Base-by-base conservation (phyloP, 805 yeast species). In the Wickerhamiella sergipiensis region DNA sequence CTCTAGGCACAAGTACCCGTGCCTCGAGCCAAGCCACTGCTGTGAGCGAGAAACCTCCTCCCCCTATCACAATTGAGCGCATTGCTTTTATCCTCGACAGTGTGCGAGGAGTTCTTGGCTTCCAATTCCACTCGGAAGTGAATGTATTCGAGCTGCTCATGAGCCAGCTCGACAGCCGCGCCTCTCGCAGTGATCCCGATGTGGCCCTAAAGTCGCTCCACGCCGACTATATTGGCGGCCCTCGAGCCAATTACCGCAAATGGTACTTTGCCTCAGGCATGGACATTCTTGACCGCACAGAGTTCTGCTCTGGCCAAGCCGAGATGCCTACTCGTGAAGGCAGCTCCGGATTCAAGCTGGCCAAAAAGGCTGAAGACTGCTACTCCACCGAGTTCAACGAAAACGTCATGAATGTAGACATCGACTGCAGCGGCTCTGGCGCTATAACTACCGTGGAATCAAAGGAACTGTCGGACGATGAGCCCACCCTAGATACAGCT, bases 221-320 rank as follows among this genome's bases (percentile, higher is more conserved):
- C 63, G 81, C 81, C 1, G 90, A 83, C 61, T 84, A 82, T 59
- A 79, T 83, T 59, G 85, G 87, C 2, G 92, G 90, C 0, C 59
- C 71, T 3, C 76, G 79, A 57, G 70, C 90, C 1, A 83, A 83
- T 60, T 83, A 77, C 61, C 72, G 75, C 53, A 83, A 79, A 57
- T 83, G 92, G 92, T 83, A 81, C 59, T 81, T 84, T 66, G 86
- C 87, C 1, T 77, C 85, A 2, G 78, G 76, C 53, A 70, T 83
- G 68, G 88, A 83, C 66, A 63, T 76, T 38, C 79, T 76, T 51
- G 82, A 78, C 55, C 51, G 38, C 8, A 63, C 72, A 1, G 52
- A 67, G 52, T 76, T 75, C 1, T 5, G 40, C 15, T 36, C 40
- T 36, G 68, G 39, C 38, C 38, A 19, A 24, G 39, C 24, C 6